Base-by-base conservation (phyloP, 2,329 filamentous ascomycete genomes). In the Ramichloridium luteum region DNA sequence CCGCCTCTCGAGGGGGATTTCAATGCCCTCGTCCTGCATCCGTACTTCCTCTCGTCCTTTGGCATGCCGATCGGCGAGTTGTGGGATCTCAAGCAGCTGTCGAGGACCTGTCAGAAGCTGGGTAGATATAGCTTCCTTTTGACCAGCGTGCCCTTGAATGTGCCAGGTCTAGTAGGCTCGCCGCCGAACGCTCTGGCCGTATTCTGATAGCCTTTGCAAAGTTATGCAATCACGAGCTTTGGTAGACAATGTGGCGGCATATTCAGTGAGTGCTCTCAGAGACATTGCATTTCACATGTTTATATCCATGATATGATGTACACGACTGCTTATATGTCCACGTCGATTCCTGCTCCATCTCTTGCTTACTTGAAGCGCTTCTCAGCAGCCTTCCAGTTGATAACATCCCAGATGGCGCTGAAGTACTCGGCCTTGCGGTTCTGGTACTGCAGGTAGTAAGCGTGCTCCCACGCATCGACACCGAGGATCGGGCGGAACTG, bases 341-440 rank as follows among this genome's bases (percentile, higher is more conserved):
- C n/a, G n/a, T n/a, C n/a, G n/a, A n/a, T n/a, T n/a, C n/a, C n/a
- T n/a, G n/a, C n/a, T n/a, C n/a, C n/a, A n/a, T n/a, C n/a, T n/a
- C n/a, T n/a, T n/a, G n/a, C n/a, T n/a, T n/a, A 54, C 48, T 53
- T 46, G 40, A 53, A 48, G 35, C 51, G 45, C 47, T 52, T 49
- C 40, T 53, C 50, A 14, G 84, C 86, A 17, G 80, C 74, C 72
- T 85, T 84, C 86, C 86, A 94, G 75, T 93, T 93, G 59, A 93
- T 67, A 30, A 93, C 85, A 47, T 93, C 82, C 86, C 86, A 93
- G 57, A 93, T 80, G 37, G 83, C 83, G 50, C 72, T 72, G 62
- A 93, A 93, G 70, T 93, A 93, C 66, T 93, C 85, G 36, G 80
- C 85, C 75, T 93, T 93, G 61, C 84, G 78, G 70, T 93, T 93